A percentile compares a stretch with the other conserved stretches of the same genome.
phyloP scores from a whole-genome alignment of 768 basidiomycete genomes.

The Suillus luteus region DNA sequence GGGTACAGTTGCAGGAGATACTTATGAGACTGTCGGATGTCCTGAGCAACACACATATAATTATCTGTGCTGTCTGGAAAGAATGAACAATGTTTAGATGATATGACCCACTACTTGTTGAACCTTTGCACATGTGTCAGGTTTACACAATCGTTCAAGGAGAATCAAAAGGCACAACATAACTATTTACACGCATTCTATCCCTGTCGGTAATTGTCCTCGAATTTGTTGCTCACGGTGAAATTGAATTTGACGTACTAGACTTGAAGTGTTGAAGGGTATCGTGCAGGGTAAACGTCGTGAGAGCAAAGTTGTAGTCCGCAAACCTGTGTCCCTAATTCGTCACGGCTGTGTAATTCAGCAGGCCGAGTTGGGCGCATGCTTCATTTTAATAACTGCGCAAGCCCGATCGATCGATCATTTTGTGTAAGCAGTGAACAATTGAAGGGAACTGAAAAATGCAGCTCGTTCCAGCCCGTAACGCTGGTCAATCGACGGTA shows the following conservation, averaged over 20 bases:
- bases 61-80: background rate
- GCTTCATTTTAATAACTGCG: background rate
- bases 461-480: background rate
- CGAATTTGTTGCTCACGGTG: slow-evolving; percentile 10
- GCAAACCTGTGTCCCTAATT: background rate
- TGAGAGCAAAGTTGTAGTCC: background rate
- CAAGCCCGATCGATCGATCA: background rate
- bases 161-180: background rate
- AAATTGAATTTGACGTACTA: background rate
- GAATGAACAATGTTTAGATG: background rate
- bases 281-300: background rate
- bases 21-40: background rate
- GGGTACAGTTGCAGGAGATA: background rate
- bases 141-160: background rate
- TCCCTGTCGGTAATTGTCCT: background rate
- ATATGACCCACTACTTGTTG: background rate
- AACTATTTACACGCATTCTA: slow-evolving; percentile 5
- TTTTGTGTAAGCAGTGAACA: background rate
- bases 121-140: background rate
- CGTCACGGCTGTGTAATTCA: background rate
- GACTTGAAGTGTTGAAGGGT: background rate
- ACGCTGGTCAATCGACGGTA: background rate
- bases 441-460: background rate
- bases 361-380: background rate
- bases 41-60: background rate